These are phyloP conservation scores for Ceratocystis eucalypticola DNA, from an alignment of 2,329 filamentous ascomycete species.

Conservation along the genomic window DNA sequence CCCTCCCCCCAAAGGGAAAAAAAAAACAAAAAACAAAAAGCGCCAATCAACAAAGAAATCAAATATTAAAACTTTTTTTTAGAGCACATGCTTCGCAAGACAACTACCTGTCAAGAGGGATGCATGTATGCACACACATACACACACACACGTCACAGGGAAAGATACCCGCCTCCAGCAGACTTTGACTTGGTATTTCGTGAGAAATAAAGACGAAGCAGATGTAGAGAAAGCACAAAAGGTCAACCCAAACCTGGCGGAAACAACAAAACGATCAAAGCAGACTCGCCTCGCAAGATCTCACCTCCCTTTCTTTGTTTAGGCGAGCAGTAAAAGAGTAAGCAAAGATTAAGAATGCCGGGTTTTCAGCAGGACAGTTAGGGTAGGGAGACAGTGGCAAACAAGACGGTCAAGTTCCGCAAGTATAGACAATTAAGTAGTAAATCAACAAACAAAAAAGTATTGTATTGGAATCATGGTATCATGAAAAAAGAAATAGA, in stretches of 20 bases:
- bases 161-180: background rate
- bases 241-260: background rate
- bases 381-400: background rate
- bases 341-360: background rate
- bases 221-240: background rate
- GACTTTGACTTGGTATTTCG: background rate
- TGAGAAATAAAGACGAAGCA: background rate
- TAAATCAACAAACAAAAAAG: constrained; percentile 5
- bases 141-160: background rate
- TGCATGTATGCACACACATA: background rate
- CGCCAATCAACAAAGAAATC: background rate
- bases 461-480: constrained; percentile 5
- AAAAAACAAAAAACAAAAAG: background rate
- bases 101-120: no score
- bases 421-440: background rate
- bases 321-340: background rate
- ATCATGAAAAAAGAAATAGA: constrained; percentile 6
- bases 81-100: no score
- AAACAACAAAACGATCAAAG: background rate
- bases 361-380: background rate
- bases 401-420: background rate
- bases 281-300: background rate
- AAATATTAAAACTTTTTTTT: no score
- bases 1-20: no score
- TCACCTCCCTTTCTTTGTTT: background rate